These are phyloP conservation scores for Ramularia endophylla DNA, from an alignment of 2,329 filamentous ascomycete species.

Conservation along the genomic window DNA sequence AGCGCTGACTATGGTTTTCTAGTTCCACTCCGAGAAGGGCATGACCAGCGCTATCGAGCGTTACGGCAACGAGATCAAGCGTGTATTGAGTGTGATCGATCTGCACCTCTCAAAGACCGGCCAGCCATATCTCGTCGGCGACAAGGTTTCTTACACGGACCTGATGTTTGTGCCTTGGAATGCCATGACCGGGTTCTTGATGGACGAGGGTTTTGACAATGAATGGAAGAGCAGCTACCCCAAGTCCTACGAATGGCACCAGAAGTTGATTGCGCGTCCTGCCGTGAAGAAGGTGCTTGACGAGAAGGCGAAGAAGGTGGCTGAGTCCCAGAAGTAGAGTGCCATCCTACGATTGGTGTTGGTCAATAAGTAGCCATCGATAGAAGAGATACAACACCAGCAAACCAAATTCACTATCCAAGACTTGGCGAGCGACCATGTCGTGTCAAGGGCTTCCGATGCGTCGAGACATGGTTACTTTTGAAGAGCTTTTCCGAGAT, in stretches of 20 bases:
- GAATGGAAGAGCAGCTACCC: conserved; percentile 25
- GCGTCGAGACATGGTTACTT: no score
- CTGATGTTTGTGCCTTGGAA: conserved; percentile 37
- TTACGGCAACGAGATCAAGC: conserved; percentile 40
- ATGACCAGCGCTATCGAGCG: conserved; percentile 39
- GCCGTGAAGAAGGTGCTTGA: conserved; percentile 27
- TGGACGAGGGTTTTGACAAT: conserved; percentile 14
- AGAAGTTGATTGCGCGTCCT: conserved; percentile 23
- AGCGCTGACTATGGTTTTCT: neutral
- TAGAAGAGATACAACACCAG: no score
- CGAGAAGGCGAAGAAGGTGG: conserved; percentile 18
- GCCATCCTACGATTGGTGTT: no score
- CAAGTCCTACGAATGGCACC: conserved; percentile 23
- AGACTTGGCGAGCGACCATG: no score
- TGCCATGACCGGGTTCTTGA: conserved; percentile 10
- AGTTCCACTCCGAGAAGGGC: conserved; percentile 27
- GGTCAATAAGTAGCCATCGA: no score
- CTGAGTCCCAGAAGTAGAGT: neutral
- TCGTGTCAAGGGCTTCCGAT: no score
- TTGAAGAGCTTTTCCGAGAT: no score
- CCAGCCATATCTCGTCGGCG: conserved; percentile 38
- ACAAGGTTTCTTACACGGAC: conserved; percentile 39
- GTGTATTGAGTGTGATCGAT: conserved; percentile 42
- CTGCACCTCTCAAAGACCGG: conserved; percentile 28
- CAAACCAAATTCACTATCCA: no score